Conservation (phyloP, 371 early-diverging fungal genomes). For the Mortierella sp. region DNA sequence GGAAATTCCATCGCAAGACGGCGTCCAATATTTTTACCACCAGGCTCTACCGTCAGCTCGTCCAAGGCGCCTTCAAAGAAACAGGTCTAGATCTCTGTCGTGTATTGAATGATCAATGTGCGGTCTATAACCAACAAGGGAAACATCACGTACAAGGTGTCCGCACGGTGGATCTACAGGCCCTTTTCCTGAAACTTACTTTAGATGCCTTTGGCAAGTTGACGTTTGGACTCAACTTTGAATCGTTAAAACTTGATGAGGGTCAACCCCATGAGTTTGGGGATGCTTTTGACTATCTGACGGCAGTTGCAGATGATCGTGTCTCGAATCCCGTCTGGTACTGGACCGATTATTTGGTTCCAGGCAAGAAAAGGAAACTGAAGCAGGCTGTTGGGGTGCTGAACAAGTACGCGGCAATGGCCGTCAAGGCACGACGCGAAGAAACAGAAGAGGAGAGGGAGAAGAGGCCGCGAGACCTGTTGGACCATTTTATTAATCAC, state of each 20-base stretch:
- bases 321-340: conserved; percentile 39
- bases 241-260: conserved; percentile 10
- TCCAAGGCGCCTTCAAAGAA: conserved; percentile 22
- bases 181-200: conserved; percentile 29
- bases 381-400: conserved; percentile 43
- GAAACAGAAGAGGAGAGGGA: conserved; percentile 56
- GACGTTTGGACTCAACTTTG: conserved; percentile 43
- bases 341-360: conserved; percentile 29
- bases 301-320: conserved; percentile 29
- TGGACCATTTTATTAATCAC: conserved; percentile 68
- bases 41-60: conserved; percentile 72
- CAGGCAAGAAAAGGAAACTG: conserved; percentile 20
- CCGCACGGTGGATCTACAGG: conserved; percentile 24
- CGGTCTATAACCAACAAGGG: conserved; percentile 5
- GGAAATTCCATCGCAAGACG: conserved; percentile 74
- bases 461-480: conserved; percentile 55
- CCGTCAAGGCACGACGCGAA: conserved; percentile 55
- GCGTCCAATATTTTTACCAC: conserved; percentile 77
- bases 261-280: conserved; percentile 42
- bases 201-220: conserved; percentile 44
- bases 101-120: conserved; percentile 1
- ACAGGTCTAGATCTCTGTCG: conserved; percentile 23
- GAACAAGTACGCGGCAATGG: conserved; percentile 58
- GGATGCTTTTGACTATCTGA: conserved; percentile 43
- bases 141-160: background rate